These are phyloP conservation scores for Citropsis articulata DNA, from an alignment of 345 rosid genomes.

Conservation along the genomic window DNA sequence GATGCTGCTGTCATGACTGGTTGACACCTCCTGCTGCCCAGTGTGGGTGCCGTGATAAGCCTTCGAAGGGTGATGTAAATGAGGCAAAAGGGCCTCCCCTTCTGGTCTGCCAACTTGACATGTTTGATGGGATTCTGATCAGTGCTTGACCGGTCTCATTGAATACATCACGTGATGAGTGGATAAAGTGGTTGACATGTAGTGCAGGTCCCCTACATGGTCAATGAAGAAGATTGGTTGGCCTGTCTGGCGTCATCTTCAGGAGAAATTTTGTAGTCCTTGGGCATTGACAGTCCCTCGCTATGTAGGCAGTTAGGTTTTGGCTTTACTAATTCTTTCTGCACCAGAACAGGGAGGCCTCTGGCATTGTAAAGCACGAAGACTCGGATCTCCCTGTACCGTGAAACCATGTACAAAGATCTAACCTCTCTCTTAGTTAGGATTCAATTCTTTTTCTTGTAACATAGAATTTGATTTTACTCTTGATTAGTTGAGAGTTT, in stretches of 20 bases:
- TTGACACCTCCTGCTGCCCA: constrained; percentile 15
- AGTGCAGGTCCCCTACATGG: constrained; percentile 5
- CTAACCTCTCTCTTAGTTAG: constrained; percentile 48
- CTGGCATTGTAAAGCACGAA: constrained; percentile 23
- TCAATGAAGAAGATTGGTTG: constrained; percentile 14
- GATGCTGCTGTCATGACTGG: constrained; percentile 20
- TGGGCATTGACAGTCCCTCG: constrained; percentile 10
- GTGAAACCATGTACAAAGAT: constrained; percentile 45
- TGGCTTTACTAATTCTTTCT: constrained; percentile 16
- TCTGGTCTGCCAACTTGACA: constrained; percentile 17
- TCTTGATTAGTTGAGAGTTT: constrained; percentile 19
- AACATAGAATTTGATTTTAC: constrained; percentile 24
- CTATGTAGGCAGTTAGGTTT: constrained; percentile 12
- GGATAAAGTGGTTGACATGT: constrained; percentile 2
- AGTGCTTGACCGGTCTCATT: neutral
- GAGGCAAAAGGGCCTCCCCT: constrained; percentile 8
- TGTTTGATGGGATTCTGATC: constrained; percentile 15
- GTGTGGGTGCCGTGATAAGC: constrained; percentile 12
- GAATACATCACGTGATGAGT: neutral
- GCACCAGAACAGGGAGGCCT: constrained; percentile 29
- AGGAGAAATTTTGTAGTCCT: constrained; percentile 21
- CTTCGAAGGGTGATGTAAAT: constrained; percentile 12
- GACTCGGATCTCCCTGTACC: constrained; percentile 32
- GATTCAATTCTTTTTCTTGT: constrained; percentile 46
- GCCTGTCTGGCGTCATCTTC: constrained; percentile 9